Conservation (phyloP, 208 protist genomes). For the Acanthamoeba healyi region DNA sequence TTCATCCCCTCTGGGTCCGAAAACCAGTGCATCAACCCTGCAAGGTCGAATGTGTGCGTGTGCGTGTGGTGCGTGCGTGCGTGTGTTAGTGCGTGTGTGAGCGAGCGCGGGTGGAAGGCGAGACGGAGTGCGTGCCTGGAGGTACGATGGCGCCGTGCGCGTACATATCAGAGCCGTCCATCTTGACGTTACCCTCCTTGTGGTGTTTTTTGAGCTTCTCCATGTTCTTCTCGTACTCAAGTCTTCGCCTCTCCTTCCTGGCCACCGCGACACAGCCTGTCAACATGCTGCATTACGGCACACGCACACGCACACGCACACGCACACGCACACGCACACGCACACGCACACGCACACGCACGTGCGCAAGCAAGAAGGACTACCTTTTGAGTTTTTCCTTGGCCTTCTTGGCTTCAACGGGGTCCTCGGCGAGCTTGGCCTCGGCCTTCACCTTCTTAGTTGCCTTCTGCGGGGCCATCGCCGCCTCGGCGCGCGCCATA, state of each 20-base stretch:
- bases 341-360: no score
- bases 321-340: no score
- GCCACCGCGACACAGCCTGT: not conserved
- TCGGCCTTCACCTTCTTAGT: not conserved
- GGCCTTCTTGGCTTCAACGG: not conserved
- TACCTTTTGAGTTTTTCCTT: slow-evolving; percentile 13
- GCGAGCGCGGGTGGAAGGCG: not conserved
- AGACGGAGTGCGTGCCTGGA: slow-evolving; percentile 32
- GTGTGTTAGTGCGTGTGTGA: no score
- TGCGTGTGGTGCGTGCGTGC: not conserved
- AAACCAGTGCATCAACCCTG: slow-evolving; percentile 55
- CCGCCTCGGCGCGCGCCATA: not conserved
- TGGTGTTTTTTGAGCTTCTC: not conserved
- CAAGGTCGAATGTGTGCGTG: not conserved
- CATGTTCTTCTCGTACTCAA: slow-evolving; percentile 6
- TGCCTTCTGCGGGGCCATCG: not conserved
- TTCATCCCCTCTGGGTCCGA: slow-evolving; percentile 29
- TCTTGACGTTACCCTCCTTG: slow-evolving; percentile 11
- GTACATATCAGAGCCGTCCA: not conserved
- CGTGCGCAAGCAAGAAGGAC: not conserved
- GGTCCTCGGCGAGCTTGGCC: slow-evolving; percentile 9
- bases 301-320: no score
- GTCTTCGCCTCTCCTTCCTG: slow-evolving; percentile 40
- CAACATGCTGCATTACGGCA: no score
- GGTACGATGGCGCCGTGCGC: slow-evolving; percentile 39